Conservation (phyloP, 2,329 filamentous ascomycete genomes). For the Sphaerostilbella broomeana region DNA sequence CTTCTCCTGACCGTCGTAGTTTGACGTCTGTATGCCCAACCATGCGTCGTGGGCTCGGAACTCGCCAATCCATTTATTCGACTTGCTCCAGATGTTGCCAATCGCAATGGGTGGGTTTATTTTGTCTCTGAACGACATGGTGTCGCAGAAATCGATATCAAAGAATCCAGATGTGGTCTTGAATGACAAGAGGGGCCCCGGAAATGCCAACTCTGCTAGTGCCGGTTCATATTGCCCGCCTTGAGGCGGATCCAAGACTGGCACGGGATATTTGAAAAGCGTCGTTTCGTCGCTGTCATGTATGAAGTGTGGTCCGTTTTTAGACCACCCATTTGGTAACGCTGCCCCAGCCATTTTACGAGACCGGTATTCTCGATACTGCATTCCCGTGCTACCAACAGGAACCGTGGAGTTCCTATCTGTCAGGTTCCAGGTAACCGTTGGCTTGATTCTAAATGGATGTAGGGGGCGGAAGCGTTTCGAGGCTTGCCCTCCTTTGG, state of each 20-base stretch:
- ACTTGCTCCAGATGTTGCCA: conserved; percentile 35
- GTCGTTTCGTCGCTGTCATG: conserved; percentile 35
- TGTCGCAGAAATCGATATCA: conserved; percentile 34
- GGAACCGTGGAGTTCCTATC: conserved; percentile 30
- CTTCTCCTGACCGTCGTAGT: conserved; percentile 38
- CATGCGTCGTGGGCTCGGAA: conserved; percentile 40
- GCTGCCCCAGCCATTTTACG: conserved; percentile 24
- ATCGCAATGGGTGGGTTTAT: conserved; percentile 35
- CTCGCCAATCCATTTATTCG: conserved; percentile 34
- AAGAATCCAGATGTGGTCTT: conserved; percentile 33
- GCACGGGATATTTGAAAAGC: conserved; percentile 37
- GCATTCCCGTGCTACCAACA: conserved; percentile 32
- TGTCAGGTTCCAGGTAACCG: conserved; percentile 34
- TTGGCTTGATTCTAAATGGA: conserved; percentile 33
- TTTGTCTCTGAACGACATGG: conserved; percentile 29
- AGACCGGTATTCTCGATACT: conserved; percentile 33
- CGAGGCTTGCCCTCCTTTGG: conserved; percentile 25
- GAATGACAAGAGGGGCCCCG: conserved; percentile 35
- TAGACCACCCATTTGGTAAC: conserved; percentile 35
- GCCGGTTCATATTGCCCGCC: conserved; percentile 25
- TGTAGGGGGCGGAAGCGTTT: conserved; percentile 32
- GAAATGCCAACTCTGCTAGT: conserved; percentile 26
- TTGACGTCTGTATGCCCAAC: conserved; percentile 40
- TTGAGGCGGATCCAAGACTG: conserved; percentile 29
- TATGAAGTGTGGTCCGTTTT: conserved; percentile 30